Base-by-base conservation (phyloP, 805 yeast genomes). In the Yarrowia sp. region DNA sequence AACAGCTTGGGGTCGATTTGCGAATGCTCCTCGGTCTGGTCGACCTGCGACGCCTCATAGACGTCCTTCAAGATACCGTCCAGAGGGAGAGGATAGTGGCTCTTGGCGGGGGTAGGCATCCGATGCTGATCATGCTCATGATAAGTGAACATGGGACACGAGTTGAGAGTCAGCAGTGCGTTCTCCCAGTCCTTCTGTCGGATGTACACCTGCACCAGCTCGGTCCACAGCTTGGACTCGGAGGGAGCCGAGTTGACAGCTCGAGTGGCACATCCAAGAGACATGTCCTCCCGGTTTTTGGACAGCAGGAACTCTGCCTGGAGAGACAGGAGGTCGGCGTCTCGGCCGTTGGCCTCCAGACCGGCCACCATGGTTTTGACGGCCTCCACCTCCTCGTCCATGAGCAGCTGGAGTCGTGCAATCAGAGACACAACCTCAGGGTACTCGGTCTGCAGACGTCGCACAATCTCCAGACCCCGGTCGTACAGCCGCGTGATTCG, bases 181-280 rank as follows among this genome's bases (percentile, higher is more conserved):
- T 77, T 79, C 43, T 79, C 77, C 68, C 79, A 84, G 71, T 89
- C 84, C 57, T 80, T 82, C 51, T 71, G 76, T 41, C 86, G 74
- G 17, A 88, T 80, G 70, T 90, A 86, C 39, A 85, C 82, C 67
- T 85, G 78, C 5, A 88, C 83, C 48, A 90, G 77, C 41, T 79
- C 77, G 66, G 82, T 83, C 97, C 97, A 90, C 33, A 88, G 78
- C 61, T 81, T 83, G 72, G 87, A 90, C 72, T 88, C 93, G 1
- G 90, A 79, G 0, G 96, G 96, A n/a, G 89, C 78, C 1, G 88
- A 79, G 60, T 82, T 79, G 17, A 88, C 85, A 4, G 92, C 83
- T 31, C 83, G 79, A 17, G 80, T 75, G 0, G 96, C 88, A 9
- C 87, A 76, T 22, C 79, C 74, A 15, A 84, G 73, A 0, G 96